These are phyloP conservation scores for Daldinia childiae DNA, from an alignment of 495 filamentous ascomycete genomes.

Conservation along the genomic window DNA sequence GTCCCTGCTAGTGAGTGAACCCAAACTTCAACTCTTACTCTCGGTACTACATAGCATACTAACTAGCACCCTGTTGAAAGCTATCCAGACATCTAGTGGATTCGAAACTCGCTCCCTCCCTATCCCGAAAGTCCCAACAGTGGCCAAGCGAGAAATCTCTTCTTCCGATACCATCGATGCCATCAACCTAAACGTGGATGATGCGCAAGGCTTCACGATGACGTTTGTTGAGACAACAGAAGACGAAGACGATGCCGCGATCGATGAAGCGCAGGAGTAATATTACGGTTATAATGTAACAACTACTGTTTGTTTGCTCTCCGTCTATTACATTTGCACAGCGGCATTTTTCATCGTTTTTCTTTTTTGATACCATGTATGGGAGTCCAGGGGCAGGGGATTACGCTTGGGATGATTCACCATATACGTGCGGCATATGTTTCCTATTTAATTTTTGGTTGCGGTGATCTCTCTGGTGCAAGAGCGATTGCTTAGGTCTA, in stretches of 20 bases:
- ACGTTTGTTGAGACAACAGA: slow-evolving; percentile 59
- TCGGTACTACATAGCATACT: slow-evolving; percentile 12
- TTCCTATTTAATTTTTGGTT: slow-evolving; percentile 14
- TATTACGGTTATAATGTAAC: slow-evolving; percentile 6
- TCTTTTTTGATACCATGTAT: slow-evolving; percentile 41
- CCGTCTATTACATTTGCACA: slow-evolving; percentile 2
- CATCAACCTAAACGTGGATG: slow-evolving; percentile 61
- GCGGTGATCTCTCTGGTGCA: slow-evolving; percentile 10
- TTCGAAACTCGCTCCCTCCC: slow-evolving; percentile 44
- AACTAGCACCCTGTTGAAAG: slow-evolving; percentile 37
- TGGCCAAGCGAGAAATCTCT: slow-evolving; percentile 43
- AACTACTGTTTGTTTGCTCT: slow-evolving; percentile 12
- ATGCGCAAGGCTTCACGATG: slow-evolving; percentile 58
- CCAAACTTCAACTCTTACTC: background rate
- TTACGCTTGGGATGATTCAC: slow-evolving; percentile 25
- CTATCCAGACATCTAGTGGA: slow-evolving; percentile 48
- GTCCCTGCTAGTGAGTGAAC: slow-evolving; percentile 53
- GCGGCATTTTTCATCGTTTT: slow-evolving; percentile 35
- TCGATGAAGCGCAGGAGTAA: slow-evolving; percentile 13
- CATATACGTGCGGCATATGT: slow-evolving; percentile 15
- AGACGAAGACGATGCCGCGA: slow-evolving; percentile 51
- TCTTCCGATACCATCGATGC: slow-evolving; percentile 50
- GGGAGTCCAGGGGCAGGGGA: slow-evolving; percentile 31
- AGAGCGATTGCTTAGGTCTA: slow-evolving; percentile 7
- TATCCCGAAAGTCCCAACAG: slow-evolving; percentile 28